Percentiles rank a stretch among this genome's conserved stretches.
Conservation (phyloP, 2,329 filamentous ascomycete species). For the Botrytis sinoallii region DNA sequence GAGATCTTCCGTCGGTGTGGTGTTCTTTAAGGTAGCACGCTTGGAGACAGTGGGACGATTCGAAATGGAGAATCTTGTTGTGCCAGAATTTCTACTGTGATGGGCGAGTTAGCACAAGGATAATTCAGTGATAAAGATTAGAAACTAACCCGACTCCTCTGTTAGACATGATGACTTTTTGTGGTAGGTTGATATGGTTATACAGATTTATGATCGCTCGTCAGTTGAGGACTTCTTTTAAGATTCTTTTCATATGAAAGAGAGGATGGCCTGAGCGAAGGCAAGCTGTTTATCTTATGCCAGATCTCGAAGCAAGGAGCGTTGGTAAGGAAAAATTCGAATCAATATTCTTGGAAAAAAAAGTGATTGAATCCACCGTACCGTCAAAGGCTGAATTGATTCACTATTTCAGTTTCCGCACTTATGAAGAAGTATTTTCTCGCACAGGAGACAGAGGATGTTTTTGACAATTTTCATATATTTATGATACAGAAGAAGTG, state of each 20-base stretch:
- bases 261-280: too few species aligned
- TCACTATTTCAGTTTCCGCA: not conserved
- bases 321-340: rapidly evolving
- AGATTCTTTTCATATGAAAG: not conserved
- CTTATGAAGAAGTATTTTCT: not conserved
- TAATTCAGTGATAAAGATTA: too few species aligned
- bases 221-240: not conserved
- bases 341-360: not conserved
- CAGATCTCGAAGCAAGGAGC: not conserved
- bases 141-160: not conserved
- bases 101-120: not conserved
- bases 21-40: not conserved
- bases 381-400: not conserved
- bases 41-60: not conserved
- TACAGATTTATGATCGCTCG: not conserved
- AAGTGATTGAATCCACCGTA: not conserved
- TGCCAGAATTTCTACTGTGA: not conserved
- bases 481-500: not conserved
- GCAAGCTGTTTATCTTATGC: not conserved
- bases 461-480: too few species aligned
- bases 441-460: not conserved
- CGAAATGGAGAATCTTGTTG: not conserved
- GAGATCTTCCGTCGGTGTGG: not conserved
- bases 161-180: not conserved
- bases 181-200: not conserved